phyloP scores from a whole-genome alignment of 805 yeast species.

The Candida golubevii region DNA sequence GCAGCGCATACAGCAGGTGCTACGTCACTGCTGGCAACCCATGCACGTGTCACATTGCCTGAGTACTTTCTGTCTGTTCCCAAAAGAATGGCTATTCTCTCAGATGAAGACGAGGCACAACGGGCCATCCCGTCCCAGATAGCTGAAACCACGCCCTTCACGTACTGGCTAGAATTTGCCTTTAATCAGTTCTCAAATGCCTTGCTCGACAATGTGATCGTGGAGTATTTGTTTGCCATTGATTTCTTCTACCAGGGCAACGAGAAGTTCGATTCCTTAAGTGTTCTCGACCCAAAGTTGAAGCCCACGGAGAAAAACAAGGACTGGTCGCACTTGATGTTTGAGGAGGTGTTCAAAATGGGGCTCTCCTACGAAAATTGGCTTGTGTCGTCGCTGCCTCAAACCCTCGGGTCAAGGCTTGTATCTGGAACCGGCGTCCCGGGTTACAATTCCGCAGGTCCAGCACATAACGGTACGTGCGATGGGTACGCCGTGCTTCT shows the following conservation, averaged over 20 bases:
- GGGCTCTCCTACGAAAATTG: constrained; percentile 44
- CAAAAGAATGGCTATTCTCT: constrained; percentile 55
- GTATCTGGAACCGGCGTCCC: constrained; percentile 9
- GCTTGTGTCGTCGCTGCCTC: constrained; percentile 41
- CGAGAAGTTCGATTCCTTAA: constrained; percentile 30
- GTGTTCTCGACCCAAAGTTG: constrained; percentile 8
- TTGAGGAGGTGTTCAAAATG: constrained; percentile 33
- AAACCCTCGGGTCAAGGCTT: constrained; percentile 20
- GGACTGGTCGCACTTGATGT: constrained; percentile 38
- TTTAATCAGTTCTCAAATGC: constrained; percentile 72
- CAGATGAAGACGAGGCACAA: constrained; percentile 30
- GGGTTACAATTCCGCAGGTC: constrained; percentile 1
- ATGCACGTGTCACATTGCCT: constrained; percentile 25
- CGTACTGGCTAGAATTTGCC: constrained; percentile 68
- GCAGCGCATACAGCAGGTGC: neutral
- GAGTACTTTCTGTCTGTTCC: constrained; percentile 55
- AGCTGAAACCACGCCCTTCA: constrained; percentile 69
- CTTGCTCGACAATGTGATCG: constrained; percentile 68
- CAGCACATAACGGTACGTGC: constrained; percentile 42
- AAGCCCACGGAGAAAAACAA: constrained; percentile 4
- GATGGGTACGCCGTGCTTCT: constrained; percentile 80
- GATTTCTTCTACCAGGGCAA: constrained; percentile 60
- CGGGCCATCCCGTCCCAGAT: constrained; percentile 67
- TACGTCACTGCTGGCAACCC: neutral
- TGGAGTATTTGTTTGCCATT: constrained; percentile 67